These are phyloP conservation scores for Cercospora canescens DNA, from an alignment of 2,329 filamentous ascomycete species.

Conservation along the genomic window DNA sequence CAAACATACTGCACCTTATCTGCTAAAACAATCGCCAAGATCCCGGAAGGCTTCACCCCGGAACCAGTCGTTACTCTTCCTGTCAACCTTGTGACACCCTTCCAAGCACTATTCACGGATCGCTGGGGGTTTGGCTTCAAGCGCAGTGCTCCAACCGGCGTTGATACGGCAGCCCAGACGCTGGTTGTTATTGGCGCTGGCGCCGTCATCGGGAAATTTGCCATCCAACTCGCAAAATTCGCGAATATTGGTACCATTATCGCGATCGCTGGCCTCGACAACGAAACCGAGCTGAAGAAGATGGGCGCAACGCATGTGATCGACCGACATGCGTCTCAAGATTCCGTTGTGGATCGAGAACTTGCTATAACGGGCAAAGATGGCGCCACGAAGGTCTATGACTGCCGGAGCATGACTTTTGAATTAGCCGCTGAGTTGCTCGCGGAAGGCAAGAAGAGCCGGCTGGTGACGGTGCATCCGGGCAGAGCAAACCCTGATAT, in stretches of 20 bases:
- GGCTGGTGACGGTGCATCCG: constrained; percentile 2
- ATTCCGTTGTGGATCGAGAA: background rate
- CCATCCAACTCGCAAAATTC: constrained; percentile 13
- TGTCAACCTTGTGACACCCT: constrained; percentile 8
- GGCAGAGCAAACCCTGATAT: background rate
- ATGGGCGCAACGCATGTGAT: constrained; percentile 8
- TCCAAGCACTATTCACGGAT: constrained; percentile 4
- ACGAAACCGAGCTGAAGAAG: constrained; percentile 1
- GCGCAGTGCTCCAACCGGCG: background rate
- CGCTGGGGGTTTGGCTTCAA: background rate
- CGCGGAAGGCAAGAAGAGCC: background rate
- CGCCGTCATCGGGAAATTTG: constrained; percentile 7
- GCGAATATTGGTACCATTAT: constrained; percentile 6
- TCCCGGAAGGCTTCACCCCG: background rate
- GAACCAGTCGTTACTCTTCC: constrained; percentile 3
- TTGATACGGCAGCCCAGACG: background rate
- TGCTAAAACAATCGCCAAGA: background rate
- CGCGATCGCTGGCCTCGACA: background rate
- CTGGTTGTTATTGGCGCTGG: constrained; percentile 1
- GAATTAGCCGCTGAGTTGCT: constrained; percentile 3
- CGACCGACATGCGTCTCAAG: background rate
- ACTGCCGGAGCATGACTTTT: constrained; percentile 7
- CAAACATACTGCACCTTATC: background rate
- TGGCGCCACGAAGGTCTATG: background rate
- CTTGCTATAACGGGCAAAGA: constrained; percentile 8